Evolutionary conservation across 176 grass and related monocot species (phyloP).

Genomic region (Olyra latifolia): DNA sequence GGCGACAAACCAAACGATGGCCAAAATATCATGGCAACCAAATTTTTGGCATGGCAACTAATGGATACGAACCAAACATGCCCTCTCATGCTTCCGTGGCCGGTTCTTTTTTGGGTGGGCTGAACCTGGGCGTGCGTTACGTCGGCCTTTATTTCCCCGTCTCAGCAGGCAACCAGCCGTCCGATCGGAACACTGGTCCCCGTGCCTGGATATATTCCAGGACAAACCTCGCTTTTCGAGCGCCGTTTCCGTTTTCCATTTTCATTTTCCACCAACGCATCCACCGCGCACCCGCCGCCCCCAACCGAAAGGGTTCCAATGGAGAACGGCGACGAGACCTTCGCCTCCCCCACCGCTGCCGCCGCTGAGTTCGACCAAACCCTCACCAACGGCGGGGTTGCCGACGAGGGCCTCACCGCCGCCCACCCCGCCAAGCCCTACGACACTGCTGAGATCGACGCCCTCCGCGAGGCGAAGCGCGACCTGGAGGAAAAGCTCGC

Average conservation of each 20-base stretch:
- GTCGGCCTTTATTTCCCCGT: neutral
- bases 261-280: conserved; percentile 28
- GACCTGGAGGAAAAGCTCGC: conserved; percentile 57
- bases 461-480: conserved; percentile 41
- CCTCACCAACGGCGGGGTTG: conserved; percentile 23
- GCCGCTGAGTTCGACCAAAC: conserved; percentile 25
- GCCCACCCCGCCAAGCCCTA: neutral
- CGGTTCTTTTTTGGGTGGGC: neutral
- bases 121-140: neutral
- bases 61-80: too few relatives aligned
- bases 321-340: conserved; percentile 59
- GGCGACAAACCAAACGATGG: too few relatives aligned
- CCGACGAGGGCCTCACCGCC: neutral
- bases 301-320: conserved; percentile 38
- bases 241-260: neutral
- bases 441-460: conserved; percentile 45
- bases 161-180: neutral
- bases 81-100: too few relatives aligned
- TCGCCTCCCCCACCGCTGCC: conserved; percentile 42
- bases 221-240: neutral
- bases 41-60: too few relatives aligned
- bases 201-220: conserved; percentile 13
- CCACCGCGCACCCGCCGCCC: conserved; percentile 13
- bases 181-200: neutral
- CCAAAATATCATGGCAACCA: too few relatives aligned